Evolutionary conservation across 2,329 filamentous ascomycete genomes (phyloP).

Genomic region (Fusarium virguliforme): DNA sequence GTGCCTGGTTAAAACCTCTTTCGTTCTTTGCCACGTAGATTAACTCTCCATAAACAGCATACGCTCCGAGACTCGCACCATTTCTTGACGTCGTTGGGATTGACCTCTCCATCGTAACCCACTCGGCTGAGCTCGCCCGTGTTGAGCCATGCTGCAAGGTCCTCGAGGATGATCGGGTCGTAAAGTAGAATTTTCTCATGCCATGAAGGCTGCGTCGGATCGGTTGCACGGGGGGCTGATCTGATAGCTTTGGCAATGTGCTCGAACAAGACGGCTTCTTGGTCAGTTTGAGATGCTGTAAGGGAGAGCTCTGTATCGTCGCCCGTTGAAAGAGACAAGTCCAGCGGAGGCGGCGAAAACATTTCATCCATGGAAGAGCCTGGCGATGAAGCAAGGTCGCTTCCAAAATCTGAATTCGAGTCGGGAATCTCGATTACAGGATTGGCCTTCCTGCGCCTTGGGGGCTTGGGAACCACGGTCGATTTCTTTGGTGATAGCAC

Average conservation of each 20-base stretch:
- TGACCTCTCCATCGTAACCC: constrained; percentile 77
- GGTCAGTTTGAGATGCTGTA: constrained; percentile 56
- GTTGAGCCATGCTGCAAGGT: constrained; percentile 88
- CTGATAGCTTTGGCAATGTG: constrained; percentile 71
- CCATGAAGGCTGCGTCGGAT: constrained; percentile 77
- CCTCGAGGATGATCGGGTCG: constrained; percentile 90
- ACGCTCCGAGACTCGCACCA: constrained; percentile 94
- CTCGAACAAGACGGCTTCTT: constrained; percentile 65
- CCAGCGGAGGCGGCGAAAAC: constrained; percentile 62
- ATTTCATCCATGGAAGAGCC: constrained; percentile 56
- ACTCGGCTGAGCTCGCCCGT: constrained; percentile 74
- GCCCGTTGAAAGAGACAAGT: constrained; percentile 62
- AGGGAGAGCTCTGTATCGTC: constrained; percentile 65
- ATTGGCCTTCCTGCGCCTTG: constrained; percentile 36
- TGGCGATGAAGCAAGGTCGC: constrained; percentile 52
- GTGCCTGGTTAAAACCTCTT: constrained; percentile 60
- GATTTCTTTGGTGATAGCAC: constrained; percentile 32
- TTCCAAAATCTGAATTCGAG: constrained; percentile 62
- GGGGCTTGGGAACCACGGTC: constrained; percentile 25
- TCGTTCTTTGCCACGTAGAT: constrained; percentile 66
- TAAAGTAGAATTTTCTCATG: constrained; percentile 95
- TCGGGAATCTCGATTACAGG: constrained; percentile 67
- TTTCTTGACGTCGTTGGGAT: constrained; percentile 78
- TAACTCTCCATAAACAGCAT: constrained; percentile 83
- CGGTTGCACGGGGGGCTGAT: constrained; percentile 64